Evolutionary conservation across 2,329 filamentous ascomycete species (phyloP).

Genomic region (Cercospora citrullina): DNA sequence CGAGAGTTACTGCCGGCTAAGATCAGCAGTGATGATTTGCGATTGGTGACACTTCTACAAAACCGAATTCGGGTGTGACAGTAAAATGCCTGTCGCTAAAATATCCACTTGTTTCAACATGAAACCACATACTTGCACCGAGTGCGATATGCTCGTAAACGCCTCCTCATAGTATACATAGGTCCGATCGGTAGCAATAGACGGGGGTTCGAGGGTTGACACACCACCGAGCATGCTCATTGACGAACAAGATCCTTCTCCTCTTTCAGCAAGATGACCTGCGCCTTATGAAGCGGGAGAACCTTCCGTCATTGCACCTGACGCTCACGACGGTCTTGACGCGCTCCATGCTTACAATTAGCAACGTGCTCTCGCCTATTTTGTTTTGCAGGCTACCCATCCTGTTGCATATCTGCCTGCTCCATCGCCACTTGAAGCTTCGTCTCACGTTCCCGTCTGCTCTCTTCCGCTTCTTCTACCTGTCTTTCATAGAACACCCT

Average conservation of each 20-base stretch:
- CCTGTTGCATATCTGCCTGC: too few relatives aligned
- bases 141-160: too few relatives aligned
- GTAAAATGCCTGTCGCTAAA: too few relatives aligned
- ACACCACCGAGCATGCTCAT: neutral
- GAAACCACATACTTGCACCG: too few relatives aligned
- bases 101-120: too few relatives aligned
- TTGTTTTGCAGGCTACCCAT: neutral
- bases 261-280: neutral
- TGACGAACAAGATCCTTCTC: neutral
- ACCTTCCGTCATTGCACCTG: neutral
- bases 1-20: too few relatives aligned
- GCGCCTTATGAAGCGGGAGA: neutral
- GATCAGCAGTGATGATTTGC: too few relatives aligned
- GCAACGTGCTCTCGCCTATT: neutral
- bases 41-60: too few relatives aligned
- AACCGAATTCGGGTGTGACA: too few relatives aligned
- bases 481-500: neutral
- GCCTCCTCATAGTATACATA: too few relatives aligned
- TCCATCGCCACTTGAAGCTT: too few relatives aligned
- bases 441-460: neutral
- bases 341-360: neutral
- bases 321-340: neutral
- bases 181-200: neutral
- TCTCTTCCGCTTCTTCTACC: neutral
- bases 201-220: neutral